Evolutionary conservation across 805 yeast species (phyloP), one percentile per base, ranked within the genome.

Genomic region (Wickerhamiella kazuoi): DNA sequence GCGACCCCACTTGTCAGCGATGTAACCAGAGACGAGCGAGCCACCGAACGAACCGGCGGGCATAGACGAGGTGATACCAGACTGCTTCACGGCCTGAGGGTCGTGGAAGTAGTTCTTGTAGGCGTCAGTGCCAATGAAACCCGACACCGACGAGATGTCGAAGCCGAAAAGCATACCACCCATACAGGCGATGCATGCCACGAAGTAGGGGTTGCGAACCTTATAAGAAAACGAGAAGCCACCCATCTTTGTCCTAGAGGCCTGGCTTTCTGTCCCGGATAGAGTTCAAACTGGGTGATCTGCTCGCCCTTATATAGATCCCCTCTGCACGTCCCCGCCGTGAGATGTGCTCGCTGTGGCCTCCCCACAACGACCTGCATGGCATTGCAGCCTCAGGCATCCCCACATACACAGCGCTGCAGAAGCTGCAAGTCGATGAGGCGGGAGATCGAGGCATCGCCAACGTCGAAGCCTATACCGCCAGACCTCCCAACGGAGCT

Each of bases 131-230:
- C 66, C 63, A 33, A 79, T 63, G 49, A 80, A 78, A 2, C 81
- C 75, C 1, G 84, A 70, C 62, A 81, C 71, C 0, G 93, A 79
- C 3, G 87, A 73, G 40, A 79, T 74, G 55, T 82, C 94, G 52
- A 79, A 72, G 43, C 93, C 93, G 57, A 78, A 72, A 55, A 80
- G 67, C 59, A 74, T 61, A 36, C 86, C 87, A 35, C 81, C 78
- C 21, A 79, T 54, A 43, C 79, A 67, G 38, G 83, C 66, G 29
- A 75, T 64, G 21, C 55, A 46, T 11, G 79, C 71, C 37, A 75
- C 69, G 28, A 69, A 50, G 51, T 67, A 74, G 18, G 75, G 71
- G 56, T 77, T 78, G 56, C 70, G 63, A 28, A 33, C 30, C 34
- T 40, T 40, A 35, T 23, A 39, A 9, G 23, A 21, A 24, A 39